phyloP scores from a whole-genome alignment of 1,284 basidiomycete species.

The Ceratobasidium sp. region DNA sequence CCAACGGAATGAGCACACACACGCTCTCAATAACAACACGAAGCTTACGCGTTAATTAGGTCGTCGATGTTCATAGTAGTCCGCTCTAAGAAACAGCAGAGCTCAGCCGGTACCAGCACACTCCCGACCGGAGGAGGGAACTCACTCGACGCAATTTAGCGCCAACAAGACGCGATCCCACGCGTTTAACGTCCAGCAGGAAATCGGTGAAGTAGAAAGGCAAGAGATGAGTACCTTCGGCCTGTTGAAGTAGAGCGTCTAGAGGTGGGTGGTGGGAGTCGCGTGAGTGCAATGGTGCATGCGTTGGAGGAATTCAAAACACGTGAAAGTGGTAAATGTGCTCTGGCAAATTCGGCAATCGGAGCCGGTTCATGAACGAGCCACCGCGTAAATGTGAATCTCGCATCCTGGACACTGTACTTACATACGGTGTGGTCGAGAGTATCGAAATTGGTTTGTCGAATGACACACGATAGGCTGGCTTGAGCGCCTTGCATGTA shows the following conservation, averaged over 20 bases:
- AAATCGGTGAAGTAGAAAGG: no score
- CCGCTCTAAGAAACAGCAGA: neutral
- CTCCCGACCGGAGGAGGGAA: neutral
- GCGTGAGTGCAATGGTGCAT: constrained; percentile 29
- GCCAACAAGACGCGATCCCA: neutral
- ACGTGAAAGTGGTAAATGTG: constrained; percentile 24
- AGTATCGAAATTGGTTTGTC: no score
- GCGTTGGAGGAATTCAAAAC: constrained; percentile 16
- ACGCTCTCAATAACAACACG: neutral
- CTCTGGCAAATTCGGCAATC: constrained; percentile 22
- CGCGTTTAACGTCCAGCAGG: neutral
- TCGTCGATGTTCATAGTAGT: constrained; percentile 41
- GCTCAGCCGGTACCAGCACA: constrained; percentile 1
- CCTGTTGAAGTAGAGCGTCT: no score
- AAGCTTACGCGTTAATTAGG: constrained; percentile 44
- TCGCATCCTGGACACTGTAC: neutral
- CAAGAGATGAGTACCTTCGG: no score
- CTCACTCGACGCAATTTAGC: constrained; percentile 4
- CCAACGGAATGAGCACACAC: neutral
- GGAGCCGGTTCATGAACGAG: constrained; percentile 23
- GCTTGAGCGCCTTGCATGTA: no score
- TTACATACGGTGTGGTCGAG: neutral
- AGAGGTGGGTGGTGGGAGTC: constrained; percentile 23
- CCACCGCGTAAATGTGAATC: neutral
- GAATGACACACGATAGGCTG: no score